These are phyloP conservation scores for Penicillium aurantiogriseum DNA, from an alignment of 2,329 filamentous ascomycete genomes.

Conservation along the genomic window DNA sequence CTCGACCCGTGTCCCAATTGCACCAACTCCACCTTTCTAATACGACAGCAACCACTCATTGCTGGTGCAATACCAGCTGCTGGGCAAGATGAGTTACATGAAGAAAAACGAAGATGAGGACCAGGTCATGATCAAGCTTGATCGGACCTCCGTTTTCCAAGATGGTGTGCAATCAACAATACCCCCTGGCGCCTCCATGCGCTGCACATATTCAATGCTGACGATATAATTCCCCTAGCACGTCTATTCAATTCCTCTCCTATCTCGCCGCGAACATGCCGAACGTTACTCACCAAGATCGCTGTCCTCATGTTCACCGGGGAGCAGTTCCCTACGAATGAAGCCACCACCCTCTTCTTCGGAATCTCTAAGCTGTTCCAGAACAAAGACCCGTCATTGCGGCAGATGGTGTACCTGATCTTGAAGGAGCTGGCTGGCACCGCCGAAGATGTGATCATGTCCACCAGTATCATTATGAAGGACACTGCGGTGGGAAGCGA, in stretches of 20 bases:
- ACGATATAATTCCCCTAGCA: constrained; percentile 55
- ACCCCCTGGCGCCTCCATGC: constrained; percentile 25
- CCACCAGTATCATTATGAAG: constrained; percentile 99
- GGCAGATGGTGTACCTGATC: constrained; percentile 97
- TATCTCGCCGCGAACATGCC: constrained; percentile 94
- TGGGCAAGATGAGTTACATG: constrained; percentile 77
- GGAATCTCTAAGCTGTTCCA: constrained; percentile 99
- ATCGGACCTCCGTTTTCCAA: constrained; percentile 96
- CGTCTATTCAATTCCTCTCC: constrained; percentile 97
- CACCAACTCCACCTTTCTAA: constrained; percentile 24
- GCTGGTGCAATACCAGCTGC: constrained; percentile 34
- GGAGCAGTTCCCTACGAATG: constrained; percentile 93
- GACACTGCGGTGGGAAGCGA: constrained; percentile 95
- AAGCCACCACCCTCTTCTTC: constrained; percentile 98
- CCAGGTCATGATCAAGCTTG: constrained; percentile 89
- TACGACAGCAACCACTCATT: constrained; percentile 24
- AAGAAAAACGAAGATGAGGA: constrained; percentile 99
- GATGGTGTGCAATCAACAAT: constrained; percentile 66
- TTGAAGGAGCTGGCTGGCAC: constrained; percentile 96
- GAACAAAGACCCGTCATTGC: constrained; percentile 96
- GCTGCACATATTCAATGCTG: constrained; percentile 17
- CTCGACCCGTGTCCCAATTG: constrained; percentile 26
- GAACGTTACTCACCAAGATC: constrained; percentile 95
- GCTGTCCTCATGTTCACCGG: constrained; percentile 93
- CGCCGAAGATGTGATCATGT: constrained; percentile 99